Evolutionary conservation across 2,329 filamentous ascomycete species (phyloP), one percentile per base, ranked within the genome.

Genomic region (Fusarium burgessii): DNA sequence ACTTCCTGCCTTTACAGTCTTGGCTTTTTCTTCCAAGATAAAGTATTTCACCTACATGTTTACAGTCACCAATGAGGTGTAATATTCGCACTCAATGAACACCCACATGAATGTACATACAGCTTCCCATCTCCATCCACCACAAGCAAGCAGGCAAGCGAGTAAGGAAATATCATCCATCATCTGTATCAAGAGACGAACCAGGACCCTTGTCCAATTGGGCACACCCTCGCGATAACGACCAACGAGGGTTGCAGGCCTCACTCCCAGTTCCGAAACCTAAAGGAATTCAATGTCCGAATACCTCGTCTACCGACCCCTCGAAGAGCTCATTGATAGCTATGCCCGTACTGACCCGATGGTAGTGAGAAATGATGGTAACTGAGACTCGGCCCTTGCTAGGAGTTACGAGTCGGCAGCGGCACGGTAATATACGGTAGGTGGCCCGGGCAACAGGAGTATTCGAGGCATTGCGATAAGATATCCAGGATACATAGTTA

Each of bases 221-320:
- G 50, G 27, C 36, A 58, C 51, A 50, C 42, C 55, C 63, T 62
- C 36, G 12, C 25, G 20, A 70, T 57, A 38, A 41, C 47, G 41
- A 35, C 47, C 33, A 69, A 61, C 41, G 40, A 50, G 56, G 64
- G 43, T 56, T 55, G 51, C 59, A 61, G 46, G 51, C 60, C 55
- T 64, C 63, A 55, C 54, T 36, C 42, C 45, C 52, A 52, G 36
- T 23, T 32, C 45, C 49, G 43, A 50, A 68, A 68, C 64, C 40
- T 35, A 62, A 71, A 68, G 69, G 65, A 71, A 72, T 71, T 67
- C 64, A 66, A 71, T 71, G 64, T 72, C 69, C 69, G 67, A 41
- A 40, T 52, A 29, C 36, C 33, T 46, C 10, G 27, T 41, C 38
- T 36, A 36, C 32, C 38, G 29, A 23, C n/a, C 35, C 52, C 32